A percentile compares a stretch with the other conserved stretches of the same genome.
These are phyloP conservation scores for Phoma herbarum DNA, from an alignment of 2,329 filamentous ascomycete species.

Conservation along the genomic window DNA sequence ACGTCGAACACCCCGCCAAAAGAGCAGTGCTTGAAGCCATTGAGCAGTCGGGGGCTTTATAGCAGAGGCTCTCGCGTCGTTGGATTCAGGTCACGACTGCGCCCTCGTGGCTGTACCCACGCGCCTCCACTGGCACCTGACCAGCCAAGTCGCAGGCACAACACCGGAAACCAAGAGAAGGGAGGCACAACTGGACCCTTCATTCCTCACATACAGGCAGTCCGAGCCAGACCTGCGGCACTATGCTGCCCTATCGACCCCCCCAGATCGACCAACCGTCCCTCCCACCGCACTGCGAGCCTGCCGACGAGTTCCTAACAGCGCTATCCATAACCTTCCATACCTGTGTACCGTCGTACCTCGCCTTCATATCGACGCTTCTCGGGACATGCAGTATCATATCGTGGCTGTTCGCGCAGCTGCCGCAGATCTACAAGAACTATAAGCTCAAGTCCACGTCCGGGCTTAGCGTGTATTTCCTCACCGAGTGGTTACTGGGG, in stretches of 20 bases:
- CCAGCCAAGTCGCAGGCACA: slow-evolving; percentile 3
- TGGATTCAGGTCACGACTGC: slow-evolving; percentile 27
- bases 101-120: slow-evolving; percentile 38
- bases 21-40: neutral
- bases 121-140: slow-evolving; percentile 39
- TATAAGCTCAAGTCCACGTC: slow-evolving; percentile 70
- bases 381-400: slow-evolving; percentile 70
- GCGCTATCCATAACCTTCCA: slow-evolving; percentile 67
- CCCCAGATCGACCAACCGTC: slow-evolving; percentile 48
- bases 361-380: slow-evolving; percentile 68
- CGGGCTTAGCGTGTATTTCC: slow-evolving; percentile 70
- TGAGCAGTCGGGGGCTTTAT: neutral
- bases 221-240: slow-evolving; percentile 5
- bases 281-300: slow-evolving; percentile 68
- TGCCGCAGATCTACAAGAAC: slow-evolving; percentile 76
- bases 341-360: slow-evolving; percentile 69
- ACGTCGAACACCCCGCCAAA: neutral
- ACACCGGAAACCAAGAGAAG: slow-evolving; percentile 12
- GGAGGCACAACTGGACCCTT: slow-evolving; percentile 7
- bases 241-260: slow-evolving; percentile 48
- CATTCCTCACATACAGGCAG: slow-evolving; percentile 16
- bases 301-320: slow-evolving; percentile 65
- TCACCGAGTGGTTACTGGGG: slow-evolving; percentile 72
- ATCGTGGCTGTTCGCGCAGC: slow-evolving; percentile 74
- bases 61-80: neutral